Evolutionary conservation across 768 basidiomycete species (phyloP).

Genomic region (Xerocomus potaroensis): DNA sequence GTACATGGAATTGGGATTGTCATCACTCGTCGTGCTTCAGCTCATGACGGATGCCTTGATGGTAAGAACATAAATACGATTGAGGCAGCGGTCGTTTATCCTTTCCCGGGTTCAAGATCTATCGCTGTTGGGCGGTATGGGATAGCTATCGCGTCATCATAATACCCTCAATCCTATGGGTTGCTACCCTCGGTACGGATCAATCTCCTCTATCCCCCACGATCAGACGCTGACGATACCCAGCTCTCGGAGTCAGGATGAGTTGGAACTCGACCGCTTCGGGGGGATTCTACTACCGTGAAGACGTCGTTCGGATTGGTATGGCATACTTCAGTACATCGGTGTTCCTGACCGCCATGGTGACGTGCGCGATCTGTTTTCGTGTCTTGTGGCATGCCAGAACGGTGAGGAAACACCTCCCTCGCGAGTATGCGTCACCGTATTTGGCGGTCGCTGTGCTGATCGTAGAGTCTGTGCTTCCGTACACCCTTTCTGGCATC

Average conservation of each 20-base stretch:
- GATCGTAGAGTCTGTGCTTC: slow-evolving; percentile 10
- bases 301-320: background rate
- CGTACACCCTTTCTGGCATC: slow-evolving; percentile 7
- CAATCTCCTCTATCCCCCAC: background rate
- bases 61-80: slow-evolving; percentile 12
- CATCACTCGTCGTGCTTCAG: slow-evolving; percentile 23
- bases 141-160: slow-evolving; percentile 6
- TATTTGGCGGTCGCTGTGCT: slow-evolving; percentile 2
- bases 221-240: background rate
- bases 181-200: slow-evolving; percentile 9
- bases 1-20: slow-evolving; percentile 16
- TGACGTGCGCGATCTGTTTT: slow-evolving; percentile 4
- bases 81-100: background rate
- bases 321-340: background rate
- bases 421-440: background rate
- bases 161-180: slow-evolving; percentile 14
- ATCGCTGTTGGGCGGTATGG: slow-evolving; percentile 36
- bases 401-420: background rate
- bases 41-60: slow-evolving; percentile 28
- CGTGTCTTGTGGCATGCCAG: slow-evolving; percentile 2
- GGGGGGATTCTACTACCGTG: background rate
- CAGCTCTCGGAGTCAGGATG: slow-evolving; percentile 5
- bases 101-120: slow-evolving; percentile 24
- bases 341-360: background rate
- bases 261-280: background rate